Conservation (phyloP, 805 yeast genomes). For the Candida palmyrensis region DNA sequence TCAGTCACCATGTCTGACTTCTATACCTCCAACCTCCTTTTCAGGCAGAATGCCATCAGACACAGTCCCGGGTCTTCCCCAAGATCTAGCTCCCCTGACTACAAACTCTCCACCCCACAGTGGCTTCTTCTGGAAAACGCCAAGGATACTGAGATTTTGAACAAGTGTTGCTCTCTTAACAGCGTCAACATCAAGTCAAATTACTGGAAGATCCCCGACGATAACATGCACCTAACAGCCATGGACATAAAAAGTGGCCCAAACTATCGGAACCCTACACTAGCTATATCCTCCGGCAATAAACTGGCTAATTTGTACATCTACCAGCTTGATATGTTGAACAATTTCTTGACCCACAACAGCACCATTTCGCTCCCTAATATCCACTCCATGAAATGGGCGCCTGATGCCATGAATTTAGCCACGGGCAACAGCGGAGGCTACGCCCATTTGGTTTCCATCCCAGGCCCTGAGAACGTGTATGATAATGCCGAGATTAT, state of each 20-base stretch:
- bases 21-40: conserved; percentile 39
- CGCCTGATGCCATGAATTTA: conserved; percentile 37
- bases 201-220: conserved; percentile 43
- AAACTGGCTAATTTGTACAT: conserved; percentile 43
- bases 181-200: conserved; percentile 37
- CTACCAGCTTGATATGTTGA: conserved; percentile 39
- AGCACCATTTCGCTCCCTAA: conserved; percentile 56
- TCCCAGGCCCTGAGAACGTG: conserved; percentile 49
- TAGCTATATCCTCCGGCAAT: conserved; percentile 52
- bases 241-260: conserved; percentile 30
- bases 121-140: conserved; percentile 27
- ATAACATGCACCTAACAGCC: conserved; percentile 40
- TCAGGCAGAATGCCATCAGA: conserved; percentile 37
- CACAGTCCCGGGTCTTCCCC: conserved; percentile 17
- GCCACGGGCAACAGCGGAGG: conserved; percentile 80
- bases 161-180: conserved; percentile 38
- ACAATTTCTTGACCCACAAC: conserved; percentile 47
- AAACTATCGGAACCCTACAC: conserved; percentile 21
- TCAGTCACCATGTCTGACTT: conserved; percentile 23
- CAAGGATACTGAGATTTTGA: conserved; percentile 29
- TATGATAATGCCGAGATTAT: conserved; percentile 63
- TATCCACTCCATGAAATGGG: conserved; percentile 51
- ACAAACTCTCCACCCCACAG: conserved; percentile 8
- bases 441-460: conserved; percentile 60
- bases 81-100: conserved; percentile 12